Base-by-base conservation (phyloP, 192 early-diverging fungal species). In the Gonapodya sp. region DNA sequence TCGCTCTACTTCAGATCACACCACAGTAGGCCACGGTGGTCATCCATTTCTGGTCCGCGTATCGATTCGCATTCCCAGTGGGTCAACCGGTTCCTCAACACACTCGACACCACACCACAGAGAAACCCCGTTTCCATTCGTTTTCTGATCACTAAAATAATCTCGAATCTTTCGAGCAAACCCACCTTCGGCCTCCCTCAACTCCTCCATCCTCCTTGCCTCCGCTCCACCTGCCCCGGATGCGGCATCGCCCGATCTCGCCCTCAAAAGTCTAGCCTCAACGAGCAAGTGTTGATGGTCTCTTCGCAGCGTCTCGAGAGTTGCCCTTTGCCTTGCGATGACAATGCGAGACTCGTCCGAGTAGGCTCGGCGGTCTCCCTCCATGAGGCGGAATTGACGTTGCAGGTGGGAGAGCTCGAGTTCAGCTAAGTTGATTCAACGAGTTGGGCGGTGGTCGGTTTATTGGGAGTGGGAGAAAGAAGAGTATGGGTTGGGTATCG, bases 341-440 rank as follows among this genome's bases (percentile, higher is more conserved):
- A 80, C 31, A 73, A 77, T 0, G 18, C 74, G 34, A 14, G 79
- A 80, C 34, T 77, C 74, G n/a, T 80, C 79, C 2, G 37, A 80
- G 2, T 73, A 74, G 36, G 73, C 31, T 31, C 74, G 34, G 34
- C 79, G 34, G 32, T 80, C 79, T 36, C 79, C 79, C 32, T 80
- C 79, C 79, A 80, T 80, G 34, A 80, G 74, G 18, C 79, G 32
- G 74, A 73, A 80, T 36, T 80, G 79, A 24, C 79, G 36, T n/a
- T 80, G 79, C 34, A 80, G 79, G 0, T 77, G 32, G 31, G 74
- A 0, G 30, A 80, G 31, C 74, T 80, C 79, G 0, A 77, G 16
- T n/a, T 80, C 79, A 24, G 46, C 46, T 64, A 64, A 8, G 24
- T 64, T 24, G 24, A 64, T 8, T 64, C 46, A 8, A 64, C 24